These are phyloP conservation scores for Gentiana dahurica DNA, from an alignment of 257 asterid genomes.

Conservation along the genomic window DNA sequence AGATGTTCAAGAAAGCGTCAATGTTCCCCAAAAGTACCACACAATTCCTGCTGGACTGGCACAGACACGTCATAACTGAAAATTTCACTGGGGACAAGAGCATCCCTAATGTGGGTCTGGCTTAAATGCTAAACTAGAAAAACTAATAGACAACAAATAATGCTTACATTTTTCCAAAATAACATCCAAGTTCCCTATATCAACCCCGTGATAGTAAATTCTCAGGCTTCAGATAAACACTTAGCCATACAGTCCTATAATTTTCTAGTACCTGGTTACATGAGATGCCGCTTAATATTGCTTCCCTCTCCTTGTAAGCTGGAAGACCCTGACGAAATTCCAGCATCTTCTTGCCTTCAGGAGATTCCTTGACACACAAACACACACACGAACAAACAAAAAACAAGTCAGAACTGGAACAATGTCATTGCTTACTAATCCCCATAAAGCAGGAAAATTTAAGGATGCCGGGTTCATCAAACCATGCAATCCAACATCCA, in stretches of 20 bases:
- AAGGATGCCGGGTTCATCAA: neutral
- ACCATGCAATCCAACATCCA: neutral
- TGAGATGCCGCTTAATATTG: slow-evolving; percentile 66
- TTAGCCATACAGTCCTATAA: neutral
- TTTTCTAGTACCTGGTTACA: slow-evolving; percentile 55
- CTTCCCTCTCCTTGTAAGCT: slow-evolving; percentile 68
- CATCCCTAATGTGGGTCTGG: too few relatives aligned
- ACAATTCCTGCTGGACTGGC: too few relatives aligned
- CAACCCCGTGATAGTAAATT: neutral
- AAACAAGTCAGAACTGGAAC: slow-evolving; percentile 3
- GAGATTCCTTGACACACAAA: slow-evolving; percentile 42
- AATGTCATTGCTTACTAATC: slow-evolving; percentile 6
- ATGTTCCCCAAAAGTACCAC: too few relatives aligned
- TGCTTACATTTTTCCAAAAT: too few relatives aligned
- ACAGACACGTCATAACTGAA: too few relatives aligned
- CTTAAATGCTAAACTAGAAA: too few relatives aligned
- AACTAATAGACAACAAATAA: too few relatives aligned
- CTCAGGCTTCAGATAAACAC: neutral
- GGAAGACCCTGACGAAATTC: slow-evolving; percentile 71
- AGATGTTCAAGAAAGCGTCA: too few relatives aligned
- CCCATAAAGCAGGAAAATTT: slow-evolving; percentile 10
- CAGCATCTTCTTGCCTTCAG: slow-evolving; percentile 67
- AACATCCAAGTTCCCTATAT: too few relatives aligned
- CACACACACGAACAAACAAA: slow-evolving; percentile 1
- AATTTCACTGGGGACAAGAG: too few relatives aligned